A percentile compares a stretch with the other conserved stretches of the same genome.
These are phyloP conservation scores for Carex myosuroides DNA, from an alignment of 176 grass and related monocot species.

Conservation along the genomic window DNA sequence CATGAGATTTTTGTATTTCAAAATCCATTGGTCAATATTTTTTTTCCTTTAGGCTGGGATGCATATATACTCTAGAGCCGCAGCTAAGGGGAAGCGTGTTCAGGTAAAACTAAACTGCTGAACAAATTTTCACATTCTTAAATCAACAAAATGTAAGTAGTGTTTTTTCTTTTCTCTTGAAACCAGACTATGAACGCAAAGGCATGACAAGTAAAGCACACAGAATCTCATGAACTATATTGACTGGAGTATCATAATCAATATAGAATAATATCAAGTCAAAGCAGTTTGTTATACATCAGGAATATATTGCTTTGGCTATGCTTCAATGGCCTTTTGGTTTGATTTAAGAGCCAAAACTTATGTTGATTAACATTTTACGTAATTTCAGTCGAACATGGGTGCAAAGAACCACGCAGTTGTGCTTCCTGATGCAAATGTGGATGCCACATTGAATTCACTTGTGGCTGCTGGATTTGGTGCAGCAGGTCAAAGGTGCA, in stretches of 20 bases:
- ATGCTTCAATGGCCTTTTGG: neutral
- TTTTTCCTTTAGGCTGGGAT: constrained; percentile 69
- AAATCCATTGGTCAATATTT: neutral
- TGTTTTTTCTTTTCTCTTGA: neutral
- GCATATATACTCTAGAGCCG: constrained; percentile 95
- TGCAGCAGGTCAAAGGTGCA: constrained; percentile 95
- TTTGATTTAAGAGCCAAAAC: neutral
- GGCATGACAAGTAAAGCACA: neutral
- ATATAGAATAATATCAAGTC: neutral
- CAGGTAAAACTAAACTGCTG: constrained; percentile 47
- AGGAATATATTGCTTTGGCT: neutral
- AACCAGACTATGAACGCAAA: neutral
- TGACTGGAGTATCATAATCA: neutral
- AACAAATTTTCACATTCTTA: neutral
- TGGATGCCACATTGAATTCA: constrained; percentile 74
- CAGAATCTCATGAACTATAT: neutral
- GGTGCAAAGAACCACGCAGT: constrained; percentile 98
- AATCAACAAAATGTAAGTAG: neutral
- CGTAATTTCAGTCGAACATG: constrained; percentile 75
- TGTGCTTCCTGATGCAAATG: constrained; percentile 85
- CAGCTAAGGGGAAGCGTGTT: constrained; percentile 82
- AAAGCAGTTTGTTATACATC: neutral
- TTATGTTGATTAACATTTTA: constrained; percentile 1
- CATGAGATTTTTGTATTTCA: neutral
- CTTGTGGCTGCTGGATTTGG: constrained; percentile 96